Conservation (phyloP, 306 rosid species). For the Cercis canadensis region DNA sequence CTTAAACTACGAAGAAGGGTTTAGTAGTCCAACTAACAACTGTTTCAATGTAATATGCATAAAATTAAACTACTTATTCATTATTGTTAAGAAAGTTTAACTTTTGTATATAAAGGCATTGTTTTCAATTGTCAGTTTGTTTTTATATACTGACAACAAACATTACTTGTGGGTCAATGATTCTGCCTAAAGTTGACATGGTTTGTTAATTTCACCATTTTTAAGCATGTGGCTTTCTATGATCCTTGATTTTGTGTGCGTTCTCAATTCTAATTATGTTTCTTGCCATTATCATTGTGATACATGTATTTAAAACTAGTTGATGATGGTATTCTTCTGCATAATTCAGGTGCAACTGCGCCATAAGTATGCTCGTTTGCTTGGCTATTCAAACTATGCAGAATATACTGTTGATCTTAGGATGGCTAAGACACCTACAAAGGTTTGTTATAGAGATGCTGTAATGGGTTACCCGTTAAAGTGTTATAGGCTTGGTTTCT, state of each 20-base stretch:
- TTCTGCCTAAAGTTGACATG: constrained; percentile 20
- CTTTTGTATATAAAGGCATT: constrained; percentile 28
- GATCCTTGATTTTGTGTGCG: constrained; percentile 14
- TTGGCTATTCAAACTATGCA: constrained; percentile 88
- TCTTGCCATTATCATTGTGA: constrained; percentile 13
- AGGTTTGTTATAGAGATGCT: constrained; percentile 60
- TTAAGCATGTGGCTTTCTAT: constrained; percentile 14
- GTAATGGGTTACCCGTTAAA: not conserved
- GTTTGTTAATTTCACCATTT: constrained; percentile 24
- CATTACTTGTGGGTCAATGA: constrained; percentile 12
- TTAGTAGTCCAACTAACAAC: constrained; percentile 1
- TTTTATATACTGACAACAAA: constrained; percentile 6
- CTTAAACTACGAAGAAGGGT: constrained; percentile 18
- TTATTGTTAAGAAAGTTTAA: constrained; percentile 30
- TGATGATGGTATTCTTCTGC: constrained; percentile 28
- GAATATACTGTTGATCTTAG: constrained; percentile 81
- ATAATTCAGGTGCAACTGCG: constrained; percentile 82
- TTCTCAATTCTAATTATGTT: constrained; percentile 15
- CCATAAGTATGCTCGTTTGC: constrained; percentile 87
- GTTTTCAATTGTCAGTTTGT: constrained; percentile 26
- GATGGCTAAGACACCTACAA: constrained; percentile 92
- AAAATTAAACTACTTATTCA: not conserved
- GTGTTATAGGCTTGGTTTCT: not conserved
- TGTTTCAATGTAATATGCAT: constrained; percentile 4
- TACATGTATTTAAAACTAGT: constrained; percentile 5